Conservation (phyloP, 2,329 filamentous ascomycete genomes). For the Penicillium sp. region DNA sequence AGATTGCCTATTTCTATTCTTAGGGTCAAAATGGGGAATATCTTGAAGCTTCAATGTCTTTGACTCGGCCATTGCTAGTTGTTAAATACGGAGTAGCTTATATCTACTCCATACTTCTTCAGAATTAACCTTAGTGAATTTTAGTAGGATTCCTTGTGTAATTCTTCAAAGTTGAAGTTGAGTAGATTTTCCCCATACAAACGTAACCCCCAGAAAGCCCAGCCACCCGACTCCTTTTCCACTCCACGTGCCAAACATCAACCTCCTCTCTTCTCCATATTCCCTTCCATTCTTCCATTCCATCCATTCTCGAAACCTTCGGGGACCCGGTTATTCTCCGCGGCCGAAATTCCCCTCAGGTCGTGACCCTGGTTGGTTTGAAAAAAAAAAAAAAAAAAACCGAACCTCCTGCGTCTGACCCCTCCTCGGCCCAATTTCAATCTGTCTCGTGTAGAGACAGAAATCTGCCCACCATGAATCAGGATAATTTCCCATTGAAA, state of each 20-base stretch:
- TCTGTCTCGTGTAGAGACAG: constrained; percentile 26
- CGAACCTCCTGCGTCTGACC: constrained; percentile 25
- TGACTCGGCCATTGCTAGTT: not conserved
- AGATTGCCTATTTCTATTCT: constrained; percentile 3
- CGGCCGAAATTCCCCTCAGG: not conserved
- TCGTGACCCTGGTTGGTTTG: constrained; percentile 7
- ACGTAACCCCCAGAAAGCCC: not conserved
- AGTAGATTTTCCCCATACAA: not conserved
- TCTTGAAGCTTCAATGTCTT: not conserved
- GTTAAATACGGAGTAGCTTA: not conserved
- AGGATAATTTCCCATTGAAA: constrained; percentile 40
- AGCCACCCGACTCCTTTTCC: constrained; percentile 13
- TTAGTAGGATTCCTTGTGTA: no score
- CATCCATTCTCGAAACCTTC: not conserved
- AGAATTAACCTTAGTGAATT: not conserved
- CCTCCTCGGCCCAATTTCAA: constrained; percentile 31
- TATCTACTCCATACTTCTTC: not conserved
- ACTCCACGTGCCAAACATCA: constrained; percentile 10
- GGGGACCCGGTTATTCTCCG: constrained; percentile 11
- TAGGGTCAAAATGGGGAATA: not conserved
- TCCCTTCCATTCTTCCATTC: constrained; percentile 4
- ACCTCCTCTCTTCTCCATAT: constrained; percentile 7
- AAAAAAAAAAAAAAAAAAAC: not conserved
- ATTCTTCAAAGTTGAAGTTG: no score
- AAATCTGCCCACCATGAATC: constrained; percentile 35